Conservation (phyloP, 176 grass and related monocot species). For the Tillandsia fasciculata region DNA sequence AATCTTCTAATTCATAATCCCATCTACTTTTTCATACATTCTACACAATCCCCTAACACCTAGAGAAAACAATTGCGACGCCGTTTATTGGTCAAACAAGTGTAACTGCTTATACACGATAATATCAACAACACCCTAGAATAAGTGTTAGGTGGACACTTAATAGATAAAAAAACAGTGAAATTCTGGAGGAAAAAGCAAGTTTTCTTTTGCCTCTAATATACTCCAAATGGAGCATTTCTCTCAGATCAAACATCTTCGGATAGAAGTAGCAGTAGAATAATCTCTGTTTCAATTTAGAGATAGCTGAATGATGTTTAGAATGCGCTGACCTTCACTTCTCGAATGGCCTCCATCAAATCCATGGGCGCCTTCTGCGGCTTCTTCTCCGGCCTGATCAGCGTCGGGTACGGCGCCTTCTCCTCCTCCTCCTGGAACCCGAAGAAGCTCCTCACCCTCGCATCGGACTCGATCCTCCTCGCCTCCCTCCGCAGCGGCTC, state of each 20-base stretch:
- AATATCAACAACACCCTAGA: too few relatives aligned
- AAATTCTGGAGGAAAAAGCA: too few relatives aligned
- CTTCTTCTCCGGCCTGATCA: conserved; percentile 49
- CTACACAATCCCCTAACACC: too few relatives aligned
- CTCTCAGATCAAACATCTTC: background rate
- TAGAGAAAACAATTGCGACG: too few relatives aligned
- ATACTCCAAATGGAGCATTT: too few relatives aligned
- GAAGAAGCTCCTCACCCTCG: conserved; percentile 27
- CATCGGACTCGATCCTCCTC: background rate
- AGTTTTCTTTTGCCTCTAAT: too few relatives aligned
- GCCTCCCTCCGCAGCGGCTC: conserved; percentile 1
- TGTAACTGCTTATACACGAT: too few relatives aligned
- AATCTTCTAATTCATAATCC: background rate
- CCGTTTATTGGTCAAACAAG: background rate
- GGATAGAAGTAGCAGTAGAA: background rate
- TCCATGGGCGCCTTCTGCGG: conserved; percentile 69
- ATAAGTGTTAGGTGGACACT: too few relatives aligned
- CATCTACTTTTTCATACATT: too few relatives aligned
- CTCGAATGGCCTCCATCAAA: conserved; percentile 66
- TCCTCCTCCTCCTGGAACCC: conserved; percentile 46
- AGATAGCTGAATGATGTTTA: background rate
- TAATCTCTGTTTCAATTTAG: background rate
- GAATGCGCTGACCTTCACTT: conserved; percentile 49
- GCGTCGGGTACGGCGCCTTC: conserved; percentile 55
- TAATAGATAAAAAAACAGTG: too few relatives aligned